phyloP scores from a whole-genome alignment of 2,329 filamentous ascomycete genomes.

The Fusarium continuum region DNA sequence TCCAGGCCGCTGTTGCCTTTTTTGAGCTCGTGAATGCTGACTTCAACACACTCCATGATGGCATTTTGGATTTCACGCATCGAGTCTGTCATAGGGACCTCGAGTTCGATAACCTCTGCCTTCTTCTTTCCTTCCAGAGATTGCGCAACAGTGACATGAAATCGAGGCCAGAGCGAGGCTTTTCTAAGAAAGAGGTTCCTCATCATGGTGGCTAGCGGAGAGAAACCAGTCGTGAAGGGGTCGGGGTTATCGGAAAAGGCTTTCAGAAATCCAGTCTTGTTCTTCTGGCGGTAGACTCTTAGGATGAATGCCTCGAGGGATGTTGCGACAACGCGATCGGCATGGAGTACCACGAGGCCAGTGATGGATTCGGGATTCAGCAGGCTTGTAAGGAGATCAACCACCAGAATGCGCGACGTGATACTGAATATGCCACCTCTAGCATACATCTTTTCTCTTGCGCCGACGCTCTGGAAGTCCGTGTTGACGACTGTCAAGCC shows the following conservation, averaged over 20 bases:
- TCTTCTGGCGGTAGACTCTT: conserved; percentile 91
- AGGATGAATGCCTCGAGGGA: conserved; percentile 95
- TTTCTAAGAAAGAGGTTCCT: conserved; percentile 88
- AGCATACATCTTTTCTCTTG: conserved; percentile 90
- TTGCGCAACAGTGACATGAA: conserved; percentile 88
- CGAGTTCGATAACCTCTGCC: conserved; percentile 95
- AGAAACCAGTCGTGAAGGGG: conserved; percentile 87
- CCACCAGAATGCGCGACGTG: conserved; percentile 92
- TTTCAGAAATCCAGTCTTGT: conserved; percentile 92
- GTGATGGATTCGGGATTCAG: conserved; percentile 86
- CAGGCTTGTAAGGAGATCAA: conserved; percentile 87
- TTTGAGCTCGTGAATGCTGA: conserved; percentile 91
- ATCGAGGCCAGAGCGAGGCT: conserved; percentile 89
- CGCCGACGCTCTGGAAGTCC: conserved; percentile 86
- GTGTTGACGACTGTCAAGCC: conserved; percentile 94
- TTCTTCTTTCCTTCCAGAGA: conserved; percentile 91
- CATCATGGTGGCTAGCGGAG: conserved; percentile 89
- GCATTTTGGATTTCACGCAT: conserved; percentile 96
- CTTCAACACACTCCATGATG: conserved; percentile 94
- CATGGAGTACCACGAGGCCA: conserved; percentile 86
- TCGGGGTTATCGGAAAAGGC: conserved; percentile 95
- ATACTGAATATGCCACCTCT: conserved; percentile 93
- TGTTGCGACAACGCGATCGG: conserved; percentile 85
- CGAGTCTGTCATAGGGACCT: conserved; percentile 92
- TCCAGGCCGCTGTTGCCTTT: conserved; percentile 90